Evolutionary conservation across 768 basidiomycete genomes (phyloP), one percentile per base, ranked within the genome.

Genomic region (Amanita molliuscula): DNA sequence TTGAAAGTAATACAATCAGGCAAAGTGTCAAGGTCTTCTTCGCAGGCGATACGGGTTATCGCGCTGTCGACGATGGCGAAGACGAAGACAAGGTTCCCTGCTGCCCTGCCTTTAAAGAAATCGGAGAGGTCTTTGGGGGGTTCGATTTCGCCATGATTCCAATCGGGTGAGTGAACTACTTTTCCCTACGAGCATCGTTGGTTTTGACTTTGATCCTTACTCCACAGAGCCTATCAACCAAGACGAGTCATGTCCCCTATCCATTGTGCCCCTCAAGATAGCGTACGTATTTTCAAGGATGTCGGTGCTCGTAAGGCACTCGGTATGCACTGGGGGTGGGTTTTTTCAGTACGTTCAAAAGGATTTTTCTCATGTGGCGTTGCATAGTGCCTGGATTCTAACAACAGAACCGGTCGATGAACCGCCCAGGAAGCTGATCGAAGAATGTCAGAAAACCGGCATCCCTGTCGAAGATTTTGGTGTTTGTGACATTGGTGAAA

Each of bases 101-200:
- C 9, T 88, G 86, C 59, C 87, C 86, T 4, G 85, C 75, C 3
- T 90, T 90, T 62, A 73, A 74, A 58, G 75, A 83, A 61, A 81
- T 90, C 45, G 87, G 86, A 2, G 68, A 75, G 43, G 61, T 59
- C 9, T 79, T 79, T 54, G 82, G 81, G 0, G 74, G 72, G 0
- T 81, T 88, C 55, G 83, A 87, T 58, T 63, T 86, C 28, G 81
- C 81, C 3, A 60, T 85, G 61, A 80, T 88, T 51, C 84, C 85
- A 0, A 84, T 84, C n/a, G 76, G 81, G 73, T 75, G 65, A 59
- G 59, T 62, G 31, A 33, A 21, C 43, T 40, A 2, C 11, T 37
- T 0, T 64, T 21, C 61, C 58, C n/a, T 38, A 63, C 46, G 62
- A 62, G 13, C 13, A 13, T 37, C 20, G 15, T 33, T 7, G 11